Evolutionary conservation across 495 filamentous ascomycete species (phyloP), one percentile per base, ranked within the genome.

Genomic region (Penicillium riverlandense): DNA sequence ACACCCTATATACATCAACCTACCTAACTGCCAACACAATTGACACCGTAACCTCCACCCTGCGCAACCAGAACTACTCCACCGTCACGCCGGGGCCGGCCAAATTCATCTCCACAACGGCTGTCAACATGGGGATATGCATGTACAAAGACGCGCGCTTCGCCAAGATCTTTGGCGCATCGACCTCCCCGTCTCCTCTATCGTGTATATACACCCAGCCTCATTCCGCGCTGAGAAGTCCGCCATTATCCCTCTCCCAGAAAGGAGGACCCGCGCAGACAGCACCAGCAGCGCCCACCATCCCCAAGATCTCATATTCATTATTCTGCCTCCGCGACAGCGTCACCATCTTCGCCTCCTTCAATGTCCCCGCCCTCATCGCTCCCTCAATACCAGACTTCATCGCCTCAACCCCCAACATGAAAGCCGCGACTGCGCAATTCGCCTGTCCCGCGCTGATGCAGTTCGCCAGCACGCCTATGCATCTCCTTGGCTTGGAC

Each of bases 141-240:
- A 82, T 96, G 27, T 86, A 92, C 76, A 97, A 97, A 62, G 91
- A 97, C 67, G 82, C 82, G 53, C 79, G 81, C 41, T 97, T 90
- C 59, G 88, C 88, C 0, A 75, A 77, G 43, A 73, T 95, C 44
- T 97, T 95, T 63, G 88, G 88, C 7, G 64, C 67, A 6, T 51
- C 59, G 4, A 41, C 57, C 7, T 34, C 55, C 11, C 35, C 56
- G 2, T 38, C 44, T n/a, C 31, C 54, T 15, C 35, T 43, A 2
- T 45, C 6, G 38, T 16, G 34, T 52, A 16, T 35, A 38, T 36
- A 38, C 27, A 38, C 12, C 41, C 8, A 76, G 22, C 72, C 50
- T 83, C 83, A 61, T 50, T 64, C 2, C 72, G 84, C 44, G 79
- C 31, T 77, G 84, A 11, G 70, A 78, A 1, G 55, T 71, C 40